Conservation (phyloP, 1,284 basidiomycete species). For the Singerocomus rubriflavus region DNA sequence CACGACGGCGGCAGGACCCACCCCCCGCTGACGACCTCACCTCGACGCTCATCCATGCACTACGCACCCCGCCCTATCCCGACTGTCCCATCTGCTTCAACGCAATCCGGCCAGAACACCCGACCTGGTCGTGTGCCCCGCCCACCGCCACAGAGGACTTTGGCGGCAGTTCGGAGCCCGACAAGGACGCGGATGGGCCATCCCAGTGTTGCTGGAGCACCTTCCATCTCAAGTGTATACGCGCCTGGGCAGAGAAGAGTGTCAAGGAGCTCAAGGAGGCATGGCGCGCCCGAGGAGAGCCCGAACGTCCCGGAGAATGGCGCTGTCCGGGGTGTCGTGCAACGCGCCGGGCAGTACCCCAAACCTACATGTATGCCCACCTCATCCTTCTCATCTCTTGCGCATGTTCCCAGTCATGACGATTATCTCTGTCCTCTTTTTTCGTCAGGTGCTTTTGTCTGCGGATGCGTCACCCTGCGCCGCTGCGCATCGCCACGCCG, state of each 20-base stretch:
- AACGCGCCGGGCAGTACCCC: slow-evolving; percentile 61
- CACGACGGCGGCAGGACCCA: slow-evolving; percentile 5
- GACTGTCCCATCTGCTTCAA: slow-evolving; percentile 84
- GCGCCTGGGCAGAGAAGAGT: slow-evolving; percentile 74
- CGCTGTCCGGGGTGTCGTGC: slow-evolving; percentile 86
- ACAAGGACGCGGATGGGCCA: slow-evolving; percentile 7
- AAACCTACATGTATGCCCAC: slow-evolving; percentile 56
- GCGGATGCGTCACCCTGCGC: slow-evolving; percentile 67
- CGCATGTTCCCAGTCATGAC: background rate
- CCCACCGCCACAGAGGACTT: slow-evolving; percentile 28
- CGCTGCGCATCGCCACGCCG: slow-evolving; percentile 68
- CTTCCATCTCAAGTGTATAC: slow-evolving; percentile 80
- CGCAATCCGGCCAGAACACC: slow-evolving; percentile 65
- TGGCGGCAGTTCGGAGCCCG: too few species aligned
- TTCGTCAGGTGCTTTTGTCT: slow-evolving; percentile 77
- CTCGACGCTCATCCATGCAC: slow-evolving; percentile 58
- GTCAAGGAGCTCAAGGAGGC: slow-evolving; percentile 76
- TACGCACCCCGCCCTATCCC: slow-evolving; percentile 64
- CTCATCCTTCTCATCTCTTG: too few species aligned
- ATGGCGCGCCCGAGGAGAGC: slow-evolving; percentile 70
- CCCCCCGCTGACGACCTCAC: slow-evolving; percentile 57
- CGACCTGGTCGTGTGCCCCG: slow-evolving; percentile 78
- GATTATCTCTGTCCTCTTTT: background rate
- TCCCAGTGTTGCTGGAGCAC: slow-evolving; percentile 77
- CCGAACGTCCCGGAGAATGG: slow-evolving; percentile 66